phyloP scores from a whole-genome alignment of 1,284 basidiomycete genomes.

The Ustilago cynodontis region DNA sequence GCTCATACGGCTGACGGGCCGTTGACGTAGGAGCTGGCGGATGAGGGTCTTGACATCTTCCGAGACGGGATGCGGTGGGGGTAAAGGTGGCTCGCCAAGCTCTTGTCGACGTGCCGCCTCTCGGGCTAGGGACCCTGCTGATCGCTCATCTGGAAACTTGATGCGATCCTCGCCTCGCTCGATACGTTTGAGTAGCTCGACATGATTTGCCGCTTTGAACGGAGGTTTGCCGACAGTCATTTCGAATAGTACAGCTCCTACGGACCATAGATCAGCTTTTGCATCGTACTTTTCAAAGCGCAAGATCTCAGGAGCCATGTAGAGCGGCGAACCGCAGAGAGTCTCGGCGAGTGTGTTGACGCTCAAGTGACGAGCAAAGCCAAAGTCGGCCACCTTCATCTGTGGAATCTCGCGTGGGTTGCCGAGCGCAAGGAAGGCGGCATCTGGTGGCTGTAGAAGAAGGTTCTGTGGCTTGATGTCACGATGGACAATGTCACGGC shows the following conservation, averaged over 20 bases:
- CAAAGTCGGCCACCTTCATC: conserved; percentile 83
- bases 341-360: conserved; percentile 96
- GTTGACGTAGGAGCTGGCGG: conserved; percentile 82
- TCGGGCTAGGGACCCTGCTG: conserved; percentile 56
- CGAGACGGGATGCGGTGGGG: conserved; percentile 74
- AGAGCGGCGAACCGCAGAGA: conserved; percentile 94
- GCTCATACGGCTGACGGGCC: conserved; percentile 84
- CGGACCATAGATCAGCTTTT: conserved; percentile 97
- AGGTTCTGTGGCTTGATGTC: conserved; percentile 99
- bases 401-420: conserved; percentile 80
- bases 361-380: conserved; percentile 92
- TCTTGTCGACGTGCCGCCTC: conserved; percentile 59
- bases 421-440: conserved; percentile 82
- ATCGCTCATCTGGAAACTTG: conserved; percentile 80
- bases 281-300: conserved; percentile 98
- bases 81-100: conserved; percentile 58
- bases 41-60: conserved; percentile 90
- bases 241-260: conserved; percentile 95
- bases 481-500: conserved; percentile 90
- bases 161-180: conserved; percentile 81
- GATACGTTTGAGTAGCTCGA: conserved; percentile 93
- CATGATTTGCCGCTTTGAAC: conserved; percentile 93
- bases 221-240: conserved; percentile 93
- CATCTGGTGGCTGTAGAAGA: conserved; percentile 84
- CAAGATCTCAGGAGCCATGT: conserved; percentile 99